A percentile compares a stretch with the other conserved stretches of the same genome.
Conservation (phyloP, 2,329 filamentous ascomycete species). For the Ophiostoma triangulosporum region DNA sequence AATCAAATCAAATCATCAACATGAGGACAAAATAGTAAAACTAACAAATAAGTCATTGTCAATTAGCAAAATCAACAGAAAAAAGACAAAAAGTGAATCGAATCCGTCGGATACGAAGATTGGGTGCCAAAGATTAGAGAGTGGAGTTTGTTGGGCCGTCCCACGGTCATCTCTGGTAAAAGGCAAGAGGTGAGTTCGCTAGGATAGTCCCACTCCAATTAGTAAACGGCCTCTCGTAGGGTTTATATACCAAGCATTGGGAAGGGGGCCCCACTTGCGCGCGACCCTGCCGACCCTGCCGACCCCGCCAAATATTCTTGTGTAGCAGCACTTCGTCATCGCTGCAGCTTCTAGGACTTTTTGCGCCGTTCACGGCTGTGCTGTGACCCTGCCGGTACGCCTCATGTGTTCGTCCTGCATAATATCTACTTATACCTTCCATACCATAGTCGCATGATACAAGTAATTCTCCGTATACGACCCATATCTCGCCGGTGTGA, state of each 20-base stretch:
- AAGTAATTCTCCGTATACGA: too few species aligned
- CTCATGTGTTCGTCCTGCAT: neutral
- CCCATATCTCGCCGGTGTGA: too few species aligned
- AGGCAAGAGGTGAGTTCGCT: slow-evolving; percentile 18
- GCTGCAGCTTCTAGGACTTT: neutral
- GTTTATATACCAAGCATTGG: slow-evolving; percentile 4
- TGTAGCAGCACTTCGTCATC: neutral
- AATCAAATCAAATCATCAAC: neutral
- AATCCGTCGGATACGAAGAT: slow-evolving; percentile 12
- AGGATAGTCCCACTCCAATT: slow-evolving; percentile 17
- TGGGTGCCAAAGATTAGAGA: slow-evolving; percentile 16
- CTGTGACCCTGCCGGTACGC: neutral
- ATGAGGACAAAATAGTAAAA: neutral
- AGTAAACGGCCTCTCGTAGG: neutral
- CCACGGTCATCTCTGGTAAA: slow-evolving; percentile 18
- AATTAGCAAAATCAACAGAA: neutral
- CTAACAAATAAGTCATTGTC: neutral
- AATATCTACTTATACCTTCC: too few species aligned
- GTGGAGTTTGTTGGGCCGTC: slow-evolving; percentile 16
- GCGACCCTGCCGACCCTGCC: neutral
- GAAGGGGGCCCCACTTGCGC: neutral
- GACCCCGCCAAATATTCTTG: neutral
- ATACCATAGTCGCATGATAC: too few species aligned
- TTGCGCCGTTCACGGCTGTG: neutral
- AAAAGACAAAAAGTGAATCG: slow-evolving; percentile 4